These are phyloP conservation scores for Dactylellina leptospora DNA, from an alignment of 2,329 filamentous ascomycete genomes.

Conservation along the genomic window DNA sequence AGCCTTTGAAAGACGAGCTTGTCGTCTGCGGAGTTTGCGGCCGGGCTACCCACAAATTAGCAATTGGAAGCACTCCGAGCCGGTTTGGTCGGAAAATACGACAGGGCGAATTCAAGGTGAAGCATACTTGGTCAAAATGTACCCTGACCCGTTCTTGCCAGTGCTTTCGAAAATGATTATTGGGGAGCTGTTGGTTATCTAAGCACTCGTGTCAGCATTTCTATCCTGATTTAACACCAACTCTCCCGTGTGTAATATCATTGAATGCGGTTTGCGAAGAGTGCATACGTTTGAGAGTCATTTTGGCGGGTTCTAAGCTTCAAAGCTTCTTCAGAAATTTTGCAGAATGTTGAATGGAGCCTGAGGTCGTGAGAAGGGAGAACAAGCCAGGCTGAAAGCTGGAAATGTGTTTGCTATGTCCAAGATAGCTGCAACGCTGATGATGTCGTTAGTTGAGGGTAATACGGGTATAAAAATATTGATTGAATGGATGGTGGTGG, in stretches of 20 bases:
- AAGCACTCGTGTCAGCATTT: conserved; percentile 9
- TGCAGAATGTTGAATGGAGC: no score
- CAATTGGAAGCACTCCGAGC: conserved; percentile 61
- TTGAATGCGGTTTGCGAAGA: not conserved
- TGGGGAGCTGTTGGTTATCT: conserved; percentile 57
- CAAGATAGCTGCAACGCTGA: no score
- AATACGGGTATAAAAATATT: no score
- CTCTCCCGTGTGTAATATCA: no score
- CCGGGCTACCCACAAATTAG: conserved; percentile 73
- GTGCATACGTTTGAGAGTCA: conserved; percentile 47
- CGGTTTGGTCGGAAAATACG: no score
- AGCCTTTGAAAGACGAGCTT: conserved; percentile 92
- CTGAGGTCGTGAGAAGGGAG: no score
- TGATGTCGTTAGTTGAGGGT: no score
- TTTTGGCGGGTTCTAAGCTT: conserved; percentile 2
- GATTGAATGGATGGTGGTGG: no score
- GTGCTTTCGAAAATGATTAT: conserved; percentile 91
- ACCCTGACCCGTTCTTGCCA: conserved; percentile 99
- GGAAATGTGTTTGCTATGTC: no score
- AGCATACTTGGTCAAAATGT: conserved; percentile 93
- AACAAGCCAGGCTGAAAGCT: no score
- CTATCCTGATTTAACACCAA: no score
- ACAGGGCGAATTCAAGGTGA: no score
- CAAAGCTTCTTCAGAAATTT: not conserved
- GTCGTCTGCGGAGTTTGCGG: conserved; percentile 91